Base-by-base conservation (phyloP, 495 filamentous ascomycete genomes). In the Apiosordaria backusii region DNA sequence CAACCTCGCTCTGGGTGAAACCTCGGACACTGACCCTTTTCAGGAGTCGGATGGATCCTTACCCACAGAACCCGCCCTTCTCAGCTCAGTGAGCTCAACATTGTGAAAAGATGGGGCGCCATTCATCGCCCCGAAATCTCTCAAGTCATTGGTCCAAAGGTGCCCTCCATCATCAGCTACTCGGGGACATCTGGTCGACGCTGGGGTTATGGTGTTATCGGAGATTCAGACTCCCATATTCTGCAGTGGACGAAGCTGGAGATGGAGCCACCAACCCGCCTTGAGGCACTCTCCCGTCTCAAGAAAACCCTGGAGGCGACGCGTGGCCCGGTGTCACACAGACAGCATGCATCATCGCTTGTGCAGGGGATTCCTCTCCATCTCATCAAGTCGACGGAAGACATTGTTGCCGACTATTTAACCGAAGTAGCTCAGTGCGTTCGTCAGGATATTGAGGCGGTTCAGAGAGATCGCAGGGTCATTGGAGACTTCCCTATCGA, bases 341-440 rank as follows among this genome's bases (percentile, higher is more conserved):
- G 52, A 23, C 4, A 55, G 3, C n/a, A 55, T 55, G 52, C 52
- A 22, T 21, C 52, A 7, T 19, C 52, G 52, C 52, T 55, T 23
- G 52, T 55, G 52, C n/a, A 55, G n/a, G 52, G 52, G 22, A 55
- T 55, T 18, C 52, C 52, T 21, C 52, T 55, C n/a, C 52, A 55
- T 23, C 18, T 55, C 16, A 55, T 55, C 52, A 55, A 55, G 52
- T 21, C 52, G 3, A 55, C 52, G 6, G 52, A 55, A 13, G 52
- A 55, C 18, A 18, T 55, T 21, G 52, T 55, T 21, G 52, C 52
- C 19, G 52, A 55, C 22, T 55, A 55, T 55, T n/a, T 55, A 0
- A 55, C 52, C 2, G 52, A 55, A 22, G 52, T 55, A 4, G 52
- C 52, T 21, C 52, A 23, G n/a, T 55, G 52, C 22, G 52, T 55